A percentile compares a stretch with the other conserved stretches of the same genome.
Conservation (phyloP, 352 stramenopile genomes). For the Globisporangium uncinulatum region DNA sequence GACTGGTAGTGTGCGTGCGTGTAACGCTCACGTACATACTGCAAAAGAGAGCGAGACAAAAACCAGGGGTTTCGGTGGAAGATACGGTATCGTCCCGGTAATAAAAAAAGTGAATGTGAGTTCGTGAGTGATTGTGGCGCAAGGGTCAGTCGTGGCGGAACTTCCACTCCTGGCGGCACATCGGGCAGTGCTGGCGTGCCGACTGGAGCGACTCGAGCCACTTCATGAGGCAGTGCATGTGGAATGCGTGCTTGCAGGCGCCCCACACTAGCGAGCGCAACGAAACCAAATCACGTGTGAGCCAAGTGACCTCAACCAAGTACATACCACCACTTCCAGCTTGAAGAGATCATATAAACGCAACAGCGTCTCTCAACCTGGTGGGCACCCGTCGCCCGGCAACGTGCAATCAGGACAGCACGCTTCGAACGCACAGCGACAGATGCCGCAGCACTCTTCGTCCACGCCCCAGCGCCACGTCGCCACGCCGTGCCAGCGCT, state of each 20-base stretch:
- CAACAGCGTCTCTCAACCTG: conserved; percentile 27
- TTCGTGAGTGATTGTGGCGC: neutral
- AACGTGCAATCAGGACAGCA: conserved; percentile 77
- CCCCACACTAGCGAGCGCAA: conserved; percentile 57
- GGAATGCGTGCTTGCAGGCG: conserved; percentile 88
- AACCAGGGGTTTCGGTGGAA: neutral
- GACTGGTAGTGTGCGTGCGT: neutral
- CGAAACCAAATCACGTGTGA: neutral
- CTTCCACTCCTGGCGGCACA: conserved; percentile 87
- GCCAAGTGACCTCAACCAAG: neutral
- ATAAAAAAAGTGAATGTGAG: neutral
- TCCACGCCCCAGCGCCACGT: conserved; percentile 90
- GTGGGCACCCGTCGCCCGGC: conserved; percentile 78
- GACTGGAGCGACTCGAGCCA: conserved; percentile 86
- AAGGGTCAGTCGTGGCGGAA: conserved; percentile 43
- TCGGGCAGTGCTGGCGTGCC: conserved; percentile 78
- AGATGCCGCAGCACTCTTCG: conserved; percentile 90
- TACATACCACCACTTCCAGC: too few species aligned
- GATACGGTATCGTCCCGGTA: too few species aligned
- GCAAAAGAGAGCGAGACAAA: neutral
- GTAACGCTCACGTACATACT: neutral
- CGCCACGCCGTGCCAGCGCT: conserved; percentile 86
- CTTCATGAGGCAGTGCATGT: conserved; percentile 94
- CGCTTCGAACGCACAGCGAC: conserved; percentile 75
- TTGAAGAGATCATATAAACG: neutral